Conservation (phyloP, 345 rosid species). For the Anacardium occidentale region DNA sequence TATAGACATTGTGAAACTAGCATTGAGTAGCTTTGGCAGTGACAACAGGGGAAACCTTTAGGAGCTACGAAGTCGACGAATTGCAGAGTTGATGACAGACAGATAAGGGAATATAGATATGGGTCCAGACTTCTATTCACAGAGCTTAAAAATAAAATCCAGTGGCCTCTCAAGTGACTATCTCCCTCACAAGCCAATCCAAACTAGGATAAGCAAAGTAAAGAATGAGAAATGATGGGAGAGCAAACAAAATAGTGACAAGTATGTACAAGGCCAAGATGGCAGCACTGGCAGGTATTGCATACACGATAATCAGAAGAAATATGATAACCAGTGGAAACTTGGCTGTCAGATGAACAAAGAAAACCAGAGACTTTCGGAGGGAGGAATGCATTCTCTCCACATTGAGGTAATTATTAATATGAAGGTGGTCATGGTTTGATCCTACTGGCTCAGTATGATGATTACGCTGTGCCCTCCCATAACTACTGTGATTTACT, state of each 20-base stretch:
- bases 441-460: conserved; percentile 39
- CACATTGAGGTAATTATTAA: conserved; percentile 31
- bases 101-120: conserved; percentile 1
- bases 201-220: conserved; percentile 84
- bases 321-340: conserved; percentile 85
- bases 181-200: conserved; percentile 91
- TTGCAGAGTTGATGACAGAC: conserved; percentile 7
- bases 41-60: conserved; percentile 4
- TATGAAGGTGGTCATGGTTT: conserved; percentile 18
- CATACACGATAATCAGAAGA: conserved; percentile 72
- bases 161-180: conserved; percentile 47
- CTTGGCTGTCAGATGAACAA: conserved; percentile 79
- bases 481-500: conserved; percentile 24
- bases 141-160: conserved; percentile 3
- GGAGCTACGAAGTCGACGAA: conserved; percentile 25
- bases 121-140: conserved; percentile 24
- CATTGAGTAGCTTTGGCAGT: conserved; percentile 1
- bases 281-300: conserved; percentile 87
- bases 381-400: conserved; percentile 53
- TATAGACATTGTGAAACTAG: background rate
- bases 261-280: conserved; percentile 75
- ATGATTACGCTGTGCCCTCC: conserved; percentile 40
- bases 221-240: conserved; percentile 85
- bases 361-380: conserved; percentile 62
- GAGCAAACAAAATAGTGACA: conserved; percentile 68